phyloP scores from a whole-genome alignment of 129 eudicot species.

The Artemisia tridentata region DNA sequence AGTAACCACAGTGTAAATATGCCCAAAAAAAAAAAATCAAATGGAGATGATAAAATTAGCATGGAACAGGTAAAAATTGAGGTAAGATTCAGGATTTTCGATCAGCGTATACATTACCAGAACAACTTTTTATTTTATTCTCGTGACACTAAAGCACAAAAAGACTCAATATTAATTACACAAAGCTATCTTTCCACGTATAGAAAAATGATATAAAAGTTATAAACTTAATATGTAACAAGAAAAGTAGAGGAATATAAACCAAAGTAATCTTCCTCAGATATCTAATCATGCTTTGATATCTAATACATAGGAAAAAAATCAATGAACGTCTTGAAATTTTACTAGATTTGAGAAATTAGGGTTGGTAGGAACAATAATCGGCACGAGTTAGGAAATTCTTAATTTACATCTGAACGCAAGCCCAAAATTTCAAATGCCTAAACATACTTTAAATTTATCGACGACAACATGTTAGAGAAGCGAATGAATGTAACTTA shows the following conservation, averaged over 20 bases:
- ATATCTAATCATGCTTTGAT: neutral
- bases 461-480: neutral
- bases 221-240: too few relatives aligned
- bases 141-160: too few relatives aligned
- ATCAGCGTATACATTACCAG: too few relatives aligned
- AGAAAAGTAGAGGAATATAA: too few relatives aligned
- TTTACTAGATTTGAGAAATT: slow-evolving; percentile 5
- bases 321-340: neutral
- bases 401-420: neutral
- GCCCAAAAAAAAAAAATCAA: neutral
- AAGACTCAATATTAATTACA: too few relatives aligned
- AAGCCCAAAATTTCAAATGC: slow-evolving; percentile 3
- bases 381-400: neutral
- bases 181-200: too few relatives aligned
- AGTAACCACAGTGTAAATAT: slow-evolving; percentile 1
- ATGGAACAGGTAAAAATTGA: too few relatives aligned
- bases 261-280: too few relatives aligned
- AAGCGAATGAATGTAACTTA: neutral
- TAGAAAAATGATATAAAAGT: too few relatives aligned
- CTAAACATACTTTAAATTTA: neutral
- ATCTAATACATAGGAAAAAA: slow-evolving; percentile 10
- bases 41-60: neutral
- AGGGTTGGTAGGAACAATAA: neutral
- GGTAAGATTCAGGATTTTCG: too few relatives aligned
- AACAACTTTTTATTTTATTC: too few relatives aligned